Base-by-base conservation (phyloP, 495 filamentous ascomycete genomes). In the Penicillium waksmanii region DNA sequence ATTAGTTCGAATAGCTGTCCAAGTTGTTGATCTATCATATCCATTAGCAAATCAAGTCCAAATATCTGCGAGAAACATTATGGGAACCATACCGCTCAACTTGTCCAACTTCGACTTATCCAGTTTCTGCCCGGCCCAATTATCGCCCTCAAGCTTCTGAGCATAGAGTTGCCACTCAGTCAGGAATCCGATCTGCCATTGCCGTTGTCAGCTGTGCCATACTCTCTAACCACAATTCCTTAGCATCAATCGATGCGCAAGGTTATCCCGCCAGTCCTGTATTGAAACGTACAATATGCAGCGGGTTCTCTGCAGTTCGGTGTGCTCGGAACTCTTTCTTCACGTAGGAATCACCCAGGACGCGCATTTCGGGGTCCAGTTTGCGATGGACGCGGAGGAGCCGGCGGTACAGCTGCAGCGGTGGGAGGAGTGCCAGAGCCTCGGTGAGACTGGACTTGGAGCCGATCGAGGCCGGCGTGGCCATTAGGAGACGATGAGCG, bases 131-230 rank as follows among this genome's bases (percentile, higher is more conserved):
- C 86, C 93, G 36, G 76, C 74, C 93, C 95, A 97, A 0, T 81
- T 71, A 43, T 96, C 88, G 0, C 93, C 92, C 65, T 98, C 95
- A 17, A 99, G 68, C 63, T 88, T 84, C 72, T 98, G 94, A 10
- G 91, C 93, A 67, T 98, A 98, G 33, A 89, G 72, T 70, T 98
- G 95, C 95, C 95, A 98, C 74, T 97, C 93, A 0, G 90, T 94
- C 65, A 98, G 79, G 69, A 98, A 98, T 3, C 95, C 95, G 62
- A 97, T 89, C 93, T 96, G 55, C 25, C 21, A 55, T 47, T 21
- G n/a, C 53, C n/a, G 42, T 18, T 15, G 58, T 66, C 50, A 66
- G 66, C 57, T 43, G n/a, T 31, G 21, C 25, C 11, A 19, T 12
- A 21, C 23, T 55, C 6, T 31, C 27, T 40, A 56, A 25, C 19